These are phyloP conservation scores for Zygotorulaspora danielsina DNA, from an alignment of 805 yeast species.

Conservation along the genomic window DNA sequence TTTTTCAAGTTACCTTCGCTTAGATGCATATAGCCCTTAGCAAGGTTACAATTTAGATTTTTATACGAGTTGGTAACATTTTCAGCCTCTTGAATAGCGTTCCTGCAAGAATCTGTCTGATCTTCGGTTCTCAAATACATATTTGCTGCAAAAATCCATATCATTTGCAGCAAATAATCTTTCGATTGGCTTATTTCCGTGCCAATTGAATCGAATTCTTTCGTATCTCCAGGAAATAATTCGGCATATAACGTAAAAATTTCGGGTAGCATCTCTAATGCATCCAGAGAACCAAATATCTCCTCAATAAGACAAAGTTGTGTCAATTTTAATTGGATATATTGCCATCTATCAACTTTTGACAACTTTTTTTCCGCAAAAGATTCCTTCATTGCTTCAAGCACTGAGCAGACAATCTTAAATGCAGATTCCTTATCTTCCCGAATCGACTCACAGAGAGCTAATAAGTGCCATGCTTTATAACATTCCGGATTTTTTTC, in stretches of 20 bases:
- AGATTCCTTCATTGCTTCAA: slow-evolving; percentile 41
- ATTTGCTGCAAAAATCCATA: slow-evolving; percentile 74
- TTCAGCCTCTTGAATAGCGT: slow-evolving; percentile 70
- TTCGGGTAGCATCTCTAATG: slow-evolving; percentile 62
- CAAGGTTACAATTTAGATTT: slow-evolving; percentile 29
- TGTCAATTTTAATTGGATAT: slow-evolving; percentile 68
- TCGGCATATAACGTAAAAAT: slow-evolving; percentile 55
- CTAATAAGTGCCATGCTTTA: slow-evolving; percentile 63
- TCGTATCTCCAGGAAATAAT: slow-evolving; percentile 37
- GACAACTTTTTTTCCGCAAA: slow-evolving; percentile 14
- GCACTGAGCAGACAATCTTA: slow-evolving; percentile 51
- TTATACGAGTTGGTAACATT: slow-evolving; percentile 44
- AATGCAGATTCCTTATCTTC: slow-evolving; percentile 55
- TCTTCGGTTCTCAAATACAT: slow-evolving; percentile 51
- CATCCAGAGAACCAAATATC: slow-evolving; percentile 51
- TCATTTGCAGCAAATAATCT: slow-evolving; percentile 47
- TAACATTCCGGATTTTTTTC: slow-evolving; percentile 51
- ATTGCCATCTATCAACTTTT: slow-evolving; percentile 40
- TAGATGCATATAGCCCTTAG: slow-evolving; percentile 32
- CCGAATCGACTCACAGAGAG: slow-evolving; percentile 56
- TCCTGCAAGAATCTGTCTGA: slow-evolving; percentile 56
- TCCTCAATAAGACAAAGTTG: slow-evolving; percentile 67
- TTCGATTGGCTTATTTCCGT: slow-evolving; percentile 19
- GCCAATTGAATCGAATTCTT: slow-evolving; percentile 14
- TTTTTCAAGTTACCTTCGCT: slow-evolving; percentile 40